Evolutionary conservation across 176 grass and related monocot genomes (phyloP).

Genomic region (Melocanna baccifera): DNA sequence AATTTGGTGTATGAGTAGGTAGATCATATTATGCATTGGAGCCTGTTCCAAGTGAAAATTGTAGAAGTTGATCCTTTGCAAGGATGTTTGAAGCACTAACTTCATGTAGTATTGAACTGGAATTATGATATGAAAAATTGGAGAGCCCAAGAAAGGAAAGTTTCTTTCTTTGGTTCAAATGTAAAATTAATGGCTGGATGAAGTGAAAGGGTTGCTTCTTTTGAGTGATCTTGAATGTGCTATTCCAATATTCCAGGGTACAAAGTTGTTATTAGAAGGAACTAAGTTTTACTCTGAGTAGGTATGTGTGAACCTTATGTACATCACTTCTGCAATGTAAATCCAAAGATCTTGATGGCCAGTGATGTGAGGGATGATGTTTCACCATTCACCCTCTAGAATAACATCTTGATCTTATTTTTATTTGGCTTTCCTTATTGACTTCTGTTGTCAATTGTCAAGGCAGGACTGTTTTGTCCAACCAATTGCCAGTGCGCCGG

Average conservation of each 20-base stretch:
- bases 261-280: background rate
- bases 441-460: background rate
- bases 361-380: background rate
- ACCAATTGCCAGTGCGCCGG: constrained; percentile 79
- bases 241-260: background rate
- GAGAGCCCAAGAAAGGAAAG: background rate
- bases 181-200: background rate
- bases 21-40: constrained; percentile 4
- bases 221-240: background rate
- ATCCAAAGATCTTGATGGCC: background rate
- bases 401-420: background rate
- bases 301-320: background rate
- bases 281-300: background rate
- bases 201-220: background rate
- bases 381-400: background rate
- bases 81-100: constrained; percentile 14
- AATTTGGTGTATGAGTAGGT: background rate
- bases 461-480: constrained; percentile 81
- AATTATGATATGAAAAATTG: background rate
- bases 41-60: background rate
- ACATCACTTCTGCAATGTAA: background rate
- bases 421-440: background rate
- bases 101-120: background rate
- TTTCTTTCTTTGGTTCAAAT: background rate
- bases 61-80: background rate